Evolutionary conservation across 441 rosid genomes (phyloP), one percentile per base, ranked within the genome.

Genomic region (Pelargonium australe): DNA sequence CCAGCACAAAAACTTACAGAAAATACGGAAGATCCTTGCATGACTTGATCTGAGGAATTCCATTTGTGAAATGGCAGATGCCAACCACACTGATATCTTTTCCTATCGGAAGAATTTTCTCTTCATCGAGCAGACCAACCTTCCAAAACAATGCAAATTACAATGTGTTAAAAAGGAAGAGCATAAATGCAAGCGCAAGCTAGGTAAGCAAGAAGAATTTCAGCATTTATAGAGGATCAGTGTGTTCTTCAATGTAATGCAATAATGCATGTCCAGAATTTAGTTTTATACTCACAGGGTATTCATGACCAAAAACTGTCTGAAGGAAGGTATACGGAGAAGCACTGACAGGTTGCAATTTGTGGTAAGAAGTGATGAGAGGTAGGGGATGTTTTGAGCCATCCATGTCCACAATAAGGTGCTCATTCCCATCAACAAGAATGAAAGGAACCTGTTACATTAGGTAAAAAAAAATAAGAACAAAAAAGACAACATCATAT

Each of bases 91-190:
- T 88, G n/a, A 89, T 73, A 40, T 81, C 83, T 80, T 85, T 87
- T 67, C 95, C 92, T 65, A 89, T 57, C 17, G 95, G 93, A 75
- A 94, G 90, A 67, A 94, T 86, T 83, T 88, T 91, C 86, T 94
- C 97, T 74, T 89, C 95, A 73, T 91, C 89, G 61, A 94, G 95
- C 73, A 91, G 74, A 45, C 93, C 97, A 75, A 89, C 93, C 98
- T 94, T 72, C 31, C 65, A 67, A 70, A 64, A 0, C 5, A 34
- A 63, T 55, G 71, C 17, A 44, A 19, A 66, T 64, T 17, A 72
- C 23, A 16, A 71, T 11, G 16, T 64, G 55, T 47, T 47, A 12
- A 51, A 60, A 64, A 28, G 7, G 3, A 14, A 13, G 16, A 40
- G 68, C 62, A 31, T 67, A 70, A 67, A 67, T 20, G 51, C 64